Conservation (phyloP, 2,329 filamentous ascomycete genomes). For the Monosporascus sp. region DNA sequence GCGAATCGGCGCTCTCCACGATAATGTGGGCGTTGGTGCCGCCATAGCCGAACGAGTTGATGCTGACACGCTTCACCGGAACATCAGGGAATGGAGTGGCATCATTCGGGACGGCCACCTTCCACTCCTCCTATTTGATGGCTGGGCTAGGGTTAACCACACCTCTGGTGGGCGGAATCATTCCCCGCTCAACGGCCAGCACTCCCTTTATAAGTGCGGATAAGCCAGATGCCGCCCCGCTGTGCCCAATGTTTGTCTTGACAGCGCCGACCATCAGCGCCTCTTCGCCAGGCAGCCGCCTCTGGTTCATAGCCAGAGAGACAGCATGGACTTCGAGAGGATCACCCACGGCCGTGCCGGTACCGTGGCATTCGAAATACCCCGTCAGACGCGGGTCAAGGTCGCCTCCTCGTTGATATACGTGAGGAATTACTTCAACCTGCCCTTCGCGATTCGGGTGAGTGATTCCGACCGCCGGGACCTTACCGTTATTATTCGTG, state of each 20-base stretch:
- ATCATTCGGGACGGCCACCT: constrained; percentile 11
- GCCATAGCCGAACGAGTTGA: constrained; percentile 20
- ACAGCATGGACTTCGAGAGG: constrained; percentile 15
- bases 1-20: constrained; percentile 3
- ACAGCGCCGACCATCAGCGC: constrained; percentile 13
- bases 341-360: constrained; percentile 17
- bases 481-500: constrained; percentile 13
- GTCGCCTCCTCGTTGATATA: constrained; percentile 2
- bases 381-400: constrained; percentile 2
- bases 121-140: constrained; percentile 16
- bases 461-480: constrained; percentile 13
- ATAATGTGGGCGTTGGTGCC: constrained; percentile 13
- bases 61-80: constrained; percentile 9
- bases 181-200: constrained; percentile 6
- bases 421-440: constrained; percentile 2
- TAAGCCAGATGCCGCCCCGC: constrained; percentile 12
- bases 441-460: constrained; percentile 12
- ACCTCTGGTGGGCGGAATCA: constrained; percentile 9
- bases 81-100: constrained; percentile 5
- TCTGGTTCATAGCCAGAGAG: constrained; percentile 7
- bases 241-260: constrained; percentile 18
- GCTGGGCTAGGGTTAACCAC: constrained; percentile 11
- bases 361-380: constrained; percentile 19
- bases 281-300: constrained; percentile 4
- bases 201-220: constrained; percentile 14